Evolutionary conservation across 2,329 filamentous ascomycete species (phyloP), one percentile per base, ranked within the genome.

Genomic region (Phaeomoniella chlamydospora): DNA sequence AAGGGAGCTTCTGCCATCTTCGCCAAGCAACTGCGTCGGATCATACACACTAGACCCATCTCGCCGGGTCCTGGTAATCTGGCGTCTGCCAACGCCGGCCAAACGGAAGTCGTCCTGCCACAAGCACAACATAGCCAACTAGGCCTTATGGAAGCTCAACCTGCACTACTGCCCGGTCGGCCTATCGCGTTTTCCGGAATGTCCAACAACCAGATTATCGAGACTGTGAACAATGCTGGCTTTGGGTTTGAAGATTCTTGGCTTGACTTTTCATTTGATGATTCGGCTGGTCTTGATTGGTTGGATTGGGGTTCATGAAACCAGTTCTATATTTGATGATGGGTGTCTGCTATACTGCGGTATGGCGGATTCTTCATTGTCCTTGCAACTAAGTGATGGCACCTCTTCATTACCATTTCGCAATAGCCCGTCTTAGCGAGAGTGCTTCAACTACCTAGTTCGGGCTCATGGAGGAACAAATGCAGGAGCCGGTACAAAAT

Each of bases 121-220:
- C 22, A 26, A n/a, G 9, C 6, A 26, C 22, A 6, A n/a, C 22
- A 26, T 26, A 6, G 9, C 6, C 22, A 6, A 26, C 9, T n/a
- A 6, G n/a, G n/a, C 22, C 22, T 9, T 26, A 9, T 26, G 22
- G n/a, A 6, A 26, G 6, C 22, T 6, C n/a, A 6, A n/a, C 22
- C 9, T 26, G 22, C 6, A 26, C 6, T 26, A 6, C n/a, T 9
- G 6, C 22, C 22, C 22, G n/a, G n/a, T n/a, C 22, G 22, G n/a
- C 22, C 22, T 26, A n/a, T 79, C 15, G 72, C 74, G 15, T 77
- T 80, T 49, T 79, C 74, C 2, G 62, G 73, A 18, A 81, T 81
- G 77, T 80, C 76, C 1, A 74, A 78, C 39, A 68, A 77, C 39
- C 74, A 81, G 48, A 76, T 80, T 33, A 65, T 73, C 4, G 73